A percentile compares a stretch with the other conserved stretches of the same genome.
Conservation (phyloP, 2,329 filamentous ascomycete genomes). For the Clarireedia homoeocarpa region DNA sequence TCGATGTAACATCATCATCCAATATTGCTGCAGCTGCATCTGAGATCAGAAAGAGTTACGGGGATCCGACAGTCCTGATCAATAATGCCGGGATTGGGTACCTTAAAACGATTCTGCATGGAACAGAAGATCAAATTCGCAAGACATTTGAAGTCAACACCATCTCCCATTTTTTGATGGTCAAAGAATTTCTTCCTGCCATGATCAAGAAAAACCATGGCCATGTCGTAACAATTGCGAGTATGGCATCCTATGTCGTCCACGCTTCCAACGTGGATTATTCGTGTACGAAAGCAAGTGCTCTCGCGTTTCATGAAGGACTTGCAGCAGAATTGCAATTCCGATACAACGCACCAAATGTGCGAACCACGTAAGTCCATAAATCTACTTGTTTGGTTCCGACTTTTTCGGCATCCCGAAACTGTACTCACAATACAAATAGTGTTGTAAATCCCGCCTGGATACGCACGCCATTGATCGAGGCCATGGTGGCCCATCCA, state of each 20-base stretch:
- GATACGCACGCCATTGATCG: slow-evolving; percentile 50
- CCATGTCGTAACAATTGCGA: slow-evolving; percentile 63
- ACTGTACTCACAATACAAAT: neutral
- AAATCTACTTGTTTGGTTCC: neutral
- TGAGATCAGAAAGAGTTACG: slow-evolving; percentile 46
- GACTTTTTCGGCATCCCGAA: neutral
- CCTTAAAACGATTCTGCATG: slow-evolving; percentile 50
- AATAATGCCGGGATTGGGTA: slow-evolving; percentile 61
- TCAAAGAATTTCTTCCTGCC: slow-evolving; percentile 57
- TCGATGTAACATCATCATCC: slow-evolving; percentile 55
- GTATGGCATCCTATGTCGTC: slow-evolving; percentile 25
- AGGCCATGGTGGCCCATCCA: slow-evolving; percentile 40
- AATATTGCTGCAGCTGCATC: slow-evolving; percentile 44
- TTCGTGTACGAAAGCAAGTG: slow-evolving; percentile 56
- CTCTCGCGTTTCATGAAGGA: slow-evolving; percentile 60
- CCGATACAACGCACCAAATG: slow-evolving; percentile 53
- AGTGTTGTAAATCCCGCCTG: slow-evolving; percentile 57
- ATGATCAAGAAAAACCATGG: slow-evolving; percentile 61
- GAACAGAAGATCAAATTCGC: slow-evolving; percentile 47
- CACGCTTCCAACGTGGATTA: slow-evolving; percentile 48
- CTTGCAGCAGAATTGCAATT: slow-evolving; percentile 48
- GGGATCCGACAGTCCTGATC: slow-evolving; percentile 61
- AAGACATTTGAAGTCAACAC: slow-evolving; percentile 66
- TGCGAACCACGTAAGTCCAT: slow-evolving; percentile 38
- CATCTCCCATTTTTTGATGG: slow-evolving; percentile 56